Evolutionary conservation across 2,329 filamentous ascomycete genomes (phyloP).

Genomic region (Talaromyces atroroseus): DNA sequence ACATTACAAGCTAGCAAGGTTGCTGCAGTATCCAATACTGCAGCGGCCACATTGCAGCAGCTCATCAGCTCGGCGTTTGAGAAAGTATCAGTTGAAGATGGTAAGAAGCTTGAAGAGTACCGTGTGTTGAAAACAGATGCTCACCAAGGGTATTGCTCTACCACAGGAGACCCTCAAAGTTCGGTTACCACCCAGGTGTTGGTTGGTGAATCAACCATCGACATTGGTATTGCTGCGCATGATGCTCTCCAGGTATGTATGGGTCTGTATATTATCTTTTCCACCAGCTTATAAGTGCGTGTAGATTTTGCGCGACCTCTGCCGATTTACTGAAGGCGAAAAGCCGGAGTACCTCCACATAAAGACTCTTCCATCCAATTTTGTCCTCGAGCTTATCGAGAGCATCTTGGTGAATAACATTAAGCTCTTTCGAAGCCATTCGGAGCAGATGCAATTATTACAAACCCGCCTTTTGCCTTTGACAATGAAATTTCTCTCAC

Average conservation of each 20-base stretch:
- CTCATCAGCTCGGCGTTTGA: slow-evolving; percentile 90
- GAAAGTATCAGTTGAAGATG: slow-evolving; percentile 77
- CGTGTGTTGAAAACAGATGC: background rate
- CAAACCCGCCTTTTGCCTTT: slow-evolving; percentile 75
- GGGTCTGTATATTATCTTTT: slow-evolving; percentile 1
- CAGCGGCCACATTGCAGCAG: slow-evolving; percentile 92
- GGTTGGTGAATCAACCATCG: slow-evolving; percentile 57
- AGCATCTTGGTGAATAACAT: slow-evolving; percentile 81
- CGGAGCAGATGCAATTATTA: slow-evolving; percentile 75
- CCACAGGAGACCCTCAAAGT: slow-evolving; percentile 38
- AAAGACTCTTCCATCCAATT: slow-evolving; percentile 70
- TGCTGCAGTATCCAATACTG: slow-evolving; percentile 88
- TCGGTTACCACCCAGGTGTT: slow-evolving; percentile 58
- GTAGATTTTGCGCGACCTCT: slow-evolving; percentile 82
- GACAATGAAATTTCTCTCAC: slow-evolving; percentile 69
- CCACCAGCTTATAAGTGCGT: slow-evolving; percentile 14
- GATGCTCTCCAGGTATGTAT: slow-evolving; percentile 69
- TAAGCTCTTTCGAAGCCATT: slow-evolving; percentile 69
- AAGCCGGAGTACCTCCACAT: slow-evolving; percentile 77
- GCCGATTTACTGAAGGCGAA: slow-evolving; percentile 78
- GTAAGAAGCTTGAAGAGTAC: slow-evolving; percentile 41
- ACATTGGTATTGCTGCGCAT: slow-evolving; percentile 68
- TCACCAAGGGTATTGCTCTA: background rate
- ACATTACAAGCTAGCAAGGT: slow-evolving; percentile 88
- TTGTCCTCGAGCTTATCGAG: slow-evolving; percentile 87